Percentiles rank a stretch among this genome's conserved stretches.
These are phyloP conservation scores for Ogataea zsoltii DNA, from an alignment of 805 yeast species.

Conservation along the genomic window DNA sequence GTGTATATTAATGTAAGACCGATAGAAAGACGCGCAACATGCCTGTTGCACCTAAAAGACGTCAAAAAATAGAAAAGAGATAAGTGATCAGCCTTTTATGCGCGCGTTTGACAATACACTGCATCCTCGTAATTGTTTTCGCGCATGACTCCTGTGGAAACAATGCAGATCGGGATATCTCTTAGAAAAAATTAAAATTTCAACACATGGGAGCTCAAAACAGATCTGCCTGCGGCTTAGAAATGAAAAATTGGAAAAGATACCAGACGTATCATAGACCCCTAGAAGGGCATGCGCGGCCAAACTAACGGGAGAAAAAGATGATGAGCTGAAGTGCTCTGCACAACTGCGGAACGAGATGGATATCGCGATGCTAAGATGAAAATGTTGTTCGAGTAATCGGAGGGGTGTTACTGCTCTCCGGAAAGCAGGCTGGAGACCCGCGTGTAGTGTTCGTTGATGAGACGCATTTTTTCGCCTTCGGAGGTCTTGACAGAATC, in stretches of 20 bases:
- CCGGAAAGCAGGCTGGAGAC: conserved; percentile 13
- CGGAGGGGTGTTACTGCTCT: neutral
- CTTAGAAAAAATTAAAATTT: neutral
- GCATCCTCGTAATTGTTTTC: no score
- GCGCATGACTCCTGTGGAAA: neutral
- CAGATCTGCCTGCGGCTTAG: neutral
- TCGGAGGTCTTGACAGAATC: conserved; percentile 3
- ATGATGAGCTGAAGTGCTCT: no score
- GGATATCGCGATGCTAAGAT: neutral
- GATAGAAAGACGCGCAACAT: neutral
- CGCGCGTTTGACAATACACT: no score
- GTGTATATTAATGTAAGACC: conserved; percentile 1
- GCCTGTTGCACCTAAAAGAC: neutral
- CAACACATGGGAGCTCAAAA: neutral
- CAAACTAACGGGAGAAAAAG: no score
- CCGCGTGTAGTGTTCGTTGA: conserved; percentile 14
- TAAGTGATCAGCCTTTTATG: no score
- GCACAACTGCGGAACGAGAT: no score
- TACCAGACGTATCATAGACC: neutral
- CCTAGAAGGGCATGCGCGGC: no score
- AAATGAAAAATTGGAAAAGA: neutral
- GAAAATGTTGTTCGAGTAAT: no score
- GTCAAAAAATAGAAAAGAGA: no score
- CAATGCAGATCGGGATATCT: neutral
- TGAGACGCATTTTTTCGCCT: conserved; percentile 9